These are phyloP conservation scores for Haberlea rhodopensis DNA, from an alignment of 257 asterid genomes.

Conservation along the genomic window DNA sequence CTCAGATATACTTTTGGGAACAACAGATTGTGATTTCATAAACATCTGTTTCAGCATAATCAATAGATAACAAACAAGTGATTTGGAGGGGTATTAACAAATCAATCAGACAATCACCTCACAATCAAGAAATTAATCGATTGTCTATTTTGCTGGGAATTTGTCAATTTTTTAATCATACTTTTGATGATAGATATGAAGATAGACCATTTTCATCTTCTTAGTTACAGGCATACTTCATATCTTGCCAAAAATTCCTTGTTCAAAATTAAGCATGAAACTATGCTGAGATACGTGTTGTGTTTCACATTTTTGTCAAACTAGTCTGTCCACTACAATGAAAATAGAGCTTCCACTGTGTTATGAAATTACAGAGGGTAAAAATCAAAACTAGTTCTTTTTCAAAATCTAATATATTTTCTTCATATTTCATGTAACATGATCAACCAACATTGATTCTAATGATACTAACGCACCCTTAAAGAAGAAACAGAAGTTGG, in stretches of 20 bases:
- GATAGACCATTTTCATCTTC: constrained; percentile 21
- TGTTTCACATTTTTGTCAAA: not conserved
- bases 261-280: not conserved
- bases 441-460: not conserved
- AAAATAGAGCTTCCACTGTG: not conserved
- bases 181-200: not conserved
- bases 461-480: constrained; percentile 4
- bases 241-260: constrained; percentile 8
- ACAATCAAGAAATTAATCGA: constrained; percentile 13
- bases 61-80: constrained; percentile 19
- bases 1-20: constrained; percentile 30
- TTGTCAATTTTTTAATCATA: constrained; percentile 1
- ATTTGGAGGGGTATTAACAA: constrained; percentile 18
- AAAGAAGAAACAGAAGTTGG: too few species aligned
- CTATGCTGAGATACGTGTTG: not conserved
- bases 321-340: not conserved
- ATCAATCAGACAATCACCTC: constrained; percentile 4
- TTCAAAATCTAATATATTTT: not conserved
- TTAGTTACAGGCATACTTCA: not conserved
- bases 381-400: not conserved
- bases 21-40: constrained; percentile 28
- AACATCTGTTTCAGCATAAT: constrained; percentile 18
- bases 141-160: not conserved
- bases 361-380: not conserved
- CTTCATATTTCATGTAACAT: not conserved